Evolutionary conservation across 441 rosid species (phyloP).

Genomic region (Syzygium syzygioides): DNA sequence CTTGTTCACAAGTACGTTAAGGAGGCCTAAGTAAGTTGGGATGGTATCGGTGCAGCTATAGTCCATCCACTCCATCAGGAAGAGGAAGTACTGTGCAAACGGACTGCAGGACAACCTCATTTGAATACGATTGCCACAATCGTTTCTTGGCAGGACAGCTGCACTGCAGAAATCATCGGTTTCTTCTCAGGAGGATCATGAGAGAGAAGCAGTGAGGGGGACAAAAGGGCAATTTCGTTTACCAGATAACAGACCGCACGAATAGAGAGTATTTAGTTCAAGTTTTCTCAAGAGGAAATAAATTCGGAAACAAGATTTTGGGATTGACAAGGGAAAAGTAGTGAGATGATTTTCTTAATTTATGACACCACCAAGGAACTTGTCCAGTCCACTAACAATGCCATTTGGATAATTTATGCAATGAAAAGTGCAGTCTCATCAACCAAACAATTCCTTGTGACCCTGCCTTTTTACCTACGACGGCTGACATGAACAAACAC

Average conservation of each 20-base stretch:
- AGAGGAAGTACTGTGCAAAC: conserved; percentile 36
- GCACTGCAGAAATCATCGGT: conserved; percentile 27
- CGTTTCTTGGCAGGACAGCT: conserved; percentile 38
- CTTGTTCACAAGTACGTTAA: conserved; percentile 41
- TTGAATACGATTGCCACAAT: conserved; percentile 30
- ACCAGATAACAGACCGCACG: not conserved
- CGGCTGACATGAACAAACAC: not conserved
- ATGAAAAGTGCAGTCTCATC: not conserved
- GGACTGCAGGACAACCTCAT: conserved; percentile 45
- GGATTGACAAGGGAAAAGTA: not conserved
- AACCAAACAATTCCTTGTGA: not conserved
- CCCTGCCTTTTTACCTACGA: not conserved
- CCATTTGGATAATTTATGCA: not conserved
- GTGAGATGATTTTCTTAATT: not conserved
- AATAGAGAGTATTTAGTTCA: not conserved
- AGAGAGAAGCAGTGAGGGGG: not conserved
- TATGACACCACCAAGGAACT: not conserved
- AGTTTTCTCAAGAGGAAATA: not conserved
- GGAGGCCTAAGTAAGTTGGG: conserved; percentile 37
- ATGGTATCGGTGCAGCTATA: conserved; percentile 37
- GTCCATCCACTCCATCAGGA: conserved; percentile 51
- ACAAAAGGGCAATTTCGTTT: not conserved
- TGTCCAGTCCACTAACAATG: not conserved
- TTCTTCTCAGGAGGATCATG: not conserved
- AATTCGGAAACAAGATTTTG: not conserved